phyloP scores from a whole-genome alignment of 1,284 basidiomycete species.

The Chiua sp. region DNA sequence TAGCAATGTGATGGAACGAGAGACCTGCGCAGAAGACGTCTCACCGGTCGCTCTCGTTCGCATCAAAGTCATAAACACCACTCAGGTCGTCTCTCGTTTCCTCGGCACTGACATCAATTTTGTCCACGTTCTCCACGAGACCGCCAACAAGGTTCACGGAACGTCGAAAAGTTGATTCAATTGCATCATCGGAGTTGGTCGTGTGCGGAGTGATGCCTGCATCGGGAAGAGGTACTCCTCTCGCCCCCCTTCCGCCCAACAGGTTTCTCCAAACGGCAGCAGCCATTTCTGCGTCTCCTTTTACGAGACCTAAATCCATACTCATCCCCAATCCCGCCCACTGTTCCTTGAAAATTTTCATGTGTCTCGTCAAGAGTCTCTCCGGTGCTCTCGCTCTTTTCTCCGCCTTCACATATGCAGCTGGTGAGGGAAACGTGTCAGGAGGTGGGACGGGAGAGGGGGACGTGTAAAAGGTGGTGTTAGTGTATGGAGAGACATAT shows the following conservation, averaged over 20 bases:
- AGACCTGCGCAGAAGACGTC: constrained; percentile 2
- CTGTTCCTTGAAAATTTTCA: constrained; percentile 92
- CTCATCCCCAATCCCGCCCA: constrained; percentile 87
- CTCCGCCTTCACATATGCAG: constrained; percentile 34
- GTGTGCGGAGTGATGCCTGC: constrained; percentile 7
- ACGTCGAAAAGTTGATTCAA: constrained; percentile 52
- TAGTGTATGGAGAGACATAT: constrained; percentile 30
- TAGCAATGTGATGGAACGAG: background rate
- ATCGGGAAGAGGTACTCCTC: constrained; percentile 55
- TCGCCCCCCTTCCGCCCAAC: constrained; percentile 78
- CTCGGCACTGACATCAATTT: constrained; percentile 61
- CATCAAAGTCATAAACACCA: constrained; percentile 73
- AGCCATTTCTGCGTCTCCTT: constrained; percentile 82
- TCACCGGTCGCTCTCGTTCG: constrained; percentile 49
- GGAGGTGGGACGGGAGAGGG: constrained; percentile 43
- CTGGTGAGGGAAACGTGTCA: constrained; percentile 23
- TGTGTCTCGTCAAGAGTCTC: constrained; percentile 81
- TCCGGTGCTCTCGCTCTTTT: constrained; percentile 66
- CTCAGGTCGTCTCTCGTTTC: constrained; percentile 69
- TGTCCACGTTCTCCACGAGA: constrained; percentile 59
- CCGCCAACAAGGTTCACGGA: constrained; percentile 72
- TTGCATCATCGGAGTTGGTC: background rate
- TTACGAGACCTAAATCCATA: constrained; percentile 81
- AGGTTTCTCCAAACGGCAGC: constrained; percentile 93
- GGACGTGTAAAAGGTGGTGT: constrained; percentile 55